Base-by-base conservation (phyloP, 345 rosid genomes). In the Salix dunnii region DNA sequence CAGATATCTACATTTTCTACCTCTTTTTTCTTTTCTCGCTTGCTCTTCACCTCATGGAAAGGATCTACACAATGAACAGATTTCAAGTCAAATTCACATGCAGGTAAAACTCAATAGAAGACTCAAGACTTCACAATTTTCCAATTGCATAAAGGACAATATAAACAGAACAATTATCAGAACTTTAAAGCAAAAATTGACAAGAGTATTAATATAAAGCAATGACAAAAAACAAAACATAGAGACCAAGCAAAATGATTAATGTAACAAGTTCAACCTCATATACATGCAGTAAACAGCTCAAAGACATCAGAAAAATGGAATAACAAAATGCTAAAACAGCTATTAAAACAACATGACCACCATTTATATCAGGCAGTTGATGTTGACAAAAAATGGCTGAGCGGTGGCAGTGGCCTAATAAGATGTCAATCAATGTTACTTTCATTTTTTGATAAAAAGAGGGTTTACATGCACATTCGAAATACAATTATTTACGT, bases 21-120 rank as follows among this genome's bases (percentile, higher is more conserved):
- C 97, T 92, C 97, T 82, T 93, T 96, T 85, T 89, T 89, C 89
- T 91, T 93, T 65, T 94, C 99, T 73, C 96, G 87, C 77, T 94
- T 96, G 88, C 98, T 96, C 92, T 91, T 96, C 83, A 96, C 99
- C 87, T 93, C 97, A 31, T 76, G 98, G 83, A 96, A 96, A 77
- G 99, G 94, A 90, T 94, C 99, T 96, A 81, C 71, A 87, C 2
- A 78, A 36, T 61, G 72, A 68, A 77, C 8, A 71, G 75, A 48
- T 58, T 33, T 35, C 46, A 40, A 6, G 72, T 83, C 28, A 83
- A 77, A 68, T 46, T 68, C 1, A 27, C 77, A 71, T 48, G 21
- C 42, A 21, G 18, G 20, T 5, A 74, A 65, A 23, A 82, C 33
- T 51, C 30, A 79, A 30, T 27, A 27, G 42, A 71, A 20, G 28